A percentile compares a stretch with the other conserved stretches of the same genome.
phyloP scores from a whole-genome alignment of 2,329 filamentous ascomycete species.

The Aspergillus brasiliensis region DNA sequence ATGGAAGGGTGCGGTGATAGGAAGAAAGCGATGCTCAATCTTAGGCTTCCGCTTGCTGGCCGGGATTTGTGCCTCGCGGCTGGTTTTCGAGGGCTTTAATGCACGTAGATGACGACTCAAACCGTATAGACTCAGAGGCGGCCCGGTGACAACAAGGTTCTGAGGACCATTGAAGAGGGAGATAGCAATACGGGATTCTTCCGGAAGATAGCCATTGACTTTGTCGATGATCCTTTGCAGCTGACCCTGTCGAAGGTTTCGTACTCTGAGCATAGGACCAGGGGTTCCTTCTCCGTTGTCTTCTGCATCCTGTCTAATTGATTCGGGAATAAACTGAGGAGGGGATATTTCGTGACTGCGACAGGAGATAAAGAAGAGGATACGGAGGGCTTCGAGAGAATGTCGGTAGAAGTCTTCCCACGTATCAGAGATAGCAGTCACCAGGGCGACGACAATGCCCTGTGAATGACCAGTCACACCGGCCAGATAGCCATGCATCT shows the following conservation, averaged over 20 bases:
- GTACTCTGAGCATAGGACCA: slow-evolving; percentile 31
- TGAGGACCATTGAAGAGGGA: slow-evolving; percentile 34
- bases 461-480: slow-evolving; percentile 36
- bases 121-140: slow-evolving; percentile 26
- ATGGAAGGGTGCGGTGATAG: slow-evolving; percentile 45
- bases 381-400: slow-evolving; percentile 29
- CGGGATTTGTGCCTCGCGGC: slow-evolving; percentile 24
- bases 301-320: slow-evolving; percentile 7
- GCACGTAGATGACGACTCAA: background rate
- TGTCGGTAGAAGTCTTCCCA: slow-evolving; percentile 35
- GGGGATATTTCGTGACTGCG: slow-evolving; percentile 28
- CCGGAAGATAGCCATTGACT: slow-evolving; percentile 29
- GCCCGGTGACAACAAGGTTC: slow-evolving; percentile 36
- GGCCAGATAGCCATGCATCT: background rate
- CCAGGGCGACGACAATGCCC: slow-evolving; percentile 39
- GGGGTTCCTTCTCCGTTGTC: background rate
- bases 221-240: slow-evolving; percentile 23
- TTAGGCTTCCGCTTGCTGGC: slow-evolving; percentile 32
- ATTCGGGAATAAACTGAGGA: slow-evolving; percentile 22
- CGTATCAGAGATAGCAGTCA: slow-evolving; percentile 29
- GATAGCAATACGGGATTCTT: slow-evolving; percentile 24
- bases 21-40: slow-evolving; percentile 35
- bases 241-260: slow-evolving; percentile 20
- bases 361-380: slow-evolving; percentile 39
- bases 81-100: background rate